Evolutionary conservation across 805 yeast species (phyloP), one percentile per base, ranked within the genome.

Genomic region (Lachancea lanzarotensis): DNA sequence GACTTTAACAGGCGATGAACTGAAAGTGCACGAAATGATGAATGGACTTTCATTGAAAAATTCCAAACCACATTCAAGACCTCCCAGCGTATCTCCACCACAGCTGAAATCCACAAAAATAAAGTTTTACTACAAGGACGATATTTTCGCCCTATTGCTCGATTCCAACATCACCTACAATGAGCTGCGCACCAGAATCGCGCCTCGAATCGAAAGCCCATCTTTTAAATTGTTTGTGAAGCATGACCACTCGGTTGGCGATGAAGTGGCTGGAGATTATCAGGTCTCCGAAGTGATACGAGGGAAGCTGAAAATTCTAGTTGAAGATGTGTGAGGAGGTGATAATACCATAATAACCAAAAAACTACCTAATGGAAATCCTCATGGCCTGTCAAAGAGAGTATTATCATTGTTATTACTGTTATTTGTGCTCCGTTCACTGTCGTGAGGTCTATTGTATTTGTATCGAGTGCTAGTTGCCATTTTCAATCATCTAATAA

Each of bases 51-150:
- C 67, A 4, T 27, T 62, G 8, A 48, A 50, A 4, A 44, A 37
- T 22, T 44, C 54, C 16, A 51, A 51, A 41, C 54, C 61, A 7
- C 55, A 54, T 37, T 59, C 65, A 7, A 54, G 64, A 38, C 63
- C 65, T 19, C 61, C 63, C 13, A 58, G 65, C 47, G 52, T 53
- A 13, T 47, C 53, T 22, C 56, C 63, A 16, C 60, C 64, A 37
- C 57, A 55, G 17, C 48, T 42, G 43, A 57, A 62, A 45, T 51
- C 66, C 2, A 55, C 59, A 1, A 85, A 85, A 61, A 76, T 84
- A 42, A 85, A 85, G 60, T 83, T 85, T 56, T 85, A 81, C 60
- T 84, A 78, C 56, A 81, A 80, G 47, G 93, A 84, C 55, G 95
- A 85, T 58, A 85, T 85, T 13, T 85, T 84, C 68, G 93, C 88